A percentile compares a stretch with the other conserved stretches of the same genome.
phyloP scores from a whole-genome alignment of 2,329 filamentous ascomycete genomes.

The Curvularia hawaiiensis region DNA sequence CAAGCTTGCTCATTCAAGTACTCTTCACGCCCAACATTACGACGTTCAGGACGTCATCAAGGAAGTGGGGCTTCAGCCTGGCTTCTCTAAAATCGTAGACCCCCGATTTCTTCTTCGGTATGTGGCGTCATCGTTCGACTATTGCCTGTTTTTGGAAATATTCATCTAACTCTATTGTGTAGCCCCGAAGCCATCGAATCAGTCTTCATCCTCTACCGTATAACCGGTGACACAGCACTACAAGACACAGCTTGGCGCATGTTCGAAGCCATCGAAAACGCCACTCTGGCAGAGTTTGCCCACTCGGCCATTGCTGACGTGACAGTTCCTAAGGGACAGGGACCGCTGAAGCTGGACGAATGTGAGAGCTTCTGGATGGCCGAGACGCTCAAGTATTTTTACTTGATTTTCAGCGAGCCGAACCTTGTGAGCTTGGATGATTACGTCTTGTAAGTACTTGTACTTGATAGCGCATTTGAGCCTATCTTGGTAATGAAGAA shows the following conservation, averaged over 20 bases:
- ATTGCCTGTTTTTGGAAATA: background rate
- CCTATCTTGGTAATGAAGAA: background rate
- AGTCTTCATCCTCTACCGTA: constrained; percentile 88
- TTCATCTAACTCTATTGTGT: constrained; percentile 11
- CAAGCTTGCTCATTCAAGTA: constrained; percentile 18
- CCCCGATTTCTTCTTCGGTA: constrained; percentile 51
- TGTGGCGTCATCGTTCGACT: constrained; percentile 4
- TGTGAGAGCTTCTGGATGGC: constrained; percentile 83
- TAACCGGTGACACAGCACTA: constrained; percentile 77
- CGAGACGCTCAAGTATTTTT: constrained; percentile 93
- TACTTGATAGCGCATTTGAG: background rate
- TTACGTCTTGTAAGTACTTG: constrained; percentile 59
- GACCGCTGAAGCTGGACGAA: constrained; percentile 37
- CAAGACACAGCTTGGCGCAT: constrained; percentile 86
- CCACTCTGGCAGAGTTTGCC: constrained; percentile 69
- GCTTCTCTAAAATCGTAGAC: constrained; percentile 47
- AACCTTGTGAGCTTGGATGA: constrained; percentile 70
- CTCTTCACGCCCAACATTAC: constrained; percentile 14
- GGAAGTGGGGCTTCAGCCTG: constrained; percentile 49
- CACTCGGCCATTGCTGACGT: constrained; percentile 75
- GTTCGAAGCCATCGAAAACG: constrained; percentile 73
- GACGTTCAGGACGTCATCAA: constrained; percentile 41
- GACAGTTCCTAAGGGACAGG: constrained; percentile 41
- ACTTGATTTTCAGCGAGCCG: constrained; percentile 75
- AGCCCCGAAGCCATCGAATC: constrained; percentile 88